These are phyloP conservation scores for Penicillium sp. DNA, from an alignment of 2,329 filamentous ascomycete species.

Conservation along the genomic window DNA sequence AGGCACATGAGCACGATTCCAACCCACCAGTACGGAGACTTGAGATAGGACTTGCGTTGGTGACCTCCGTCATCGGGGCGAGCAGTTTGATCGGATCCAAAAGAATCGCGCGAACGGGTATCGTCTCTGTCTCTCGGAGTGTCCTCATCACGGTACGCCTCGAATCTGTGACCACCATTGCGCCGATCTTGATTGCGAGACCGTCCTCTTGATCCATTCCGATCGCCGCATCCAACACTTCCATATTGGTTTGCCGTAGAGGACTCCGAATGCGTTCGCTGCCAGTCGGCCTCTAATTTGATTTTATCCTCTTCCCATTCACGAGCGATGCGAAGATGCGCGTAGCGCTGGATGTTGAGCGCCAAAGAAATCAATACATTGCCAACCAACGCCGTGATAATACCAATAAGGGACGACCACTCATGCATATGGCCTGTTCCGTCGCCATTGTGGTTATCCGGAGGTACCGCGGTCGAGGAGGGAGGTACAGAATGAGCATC, in stretches of 20 bases:
- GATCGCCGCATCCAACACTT: conserved; percentile 29
- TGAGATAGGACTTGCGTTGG: conserved; percentile 68
- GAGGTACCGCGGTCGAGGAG: conserved; percentile 14
- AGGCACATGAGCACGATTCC: conserved; percentile 89
- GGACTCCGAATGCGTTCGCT: conserved; percentile 34
- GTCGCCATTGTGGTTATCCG: conserved; percentile 19
- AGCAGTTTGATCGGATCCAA: conserved; percentile 40
- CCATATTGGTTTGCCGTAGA: conserved; percentile 41
- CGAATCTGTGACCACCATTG: conserved; percentile 20
- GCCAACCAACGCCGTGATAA: conserved; percentile 84
- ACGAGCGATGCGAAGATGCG: conserved; percentile 76
- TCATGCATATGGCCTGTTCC: conserved; percentile 24
- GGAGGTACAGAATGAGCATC: conserved; percentile 10
- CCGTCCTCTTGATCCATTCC: conserved; percentile 11
- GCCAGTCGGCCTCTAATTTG: conserved; percentile 53
- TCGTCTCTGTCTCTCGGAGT: conserved; percentile 22
- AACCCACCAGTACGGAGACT: conserved; percentile 92
- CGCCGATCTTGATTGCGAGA: conserved; percentile 10
- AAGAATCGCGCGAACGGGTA: conserved; percentile 28
- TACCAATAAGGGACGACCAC: conserved; percentile 94
- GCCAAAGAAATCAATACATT: conserved; percentile 94
- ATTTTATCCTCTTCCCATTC: conserved; percentile 59
- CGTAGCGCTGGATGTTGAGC: conserved; percentile 93
- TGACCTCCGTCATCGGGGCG: conserved; percentile 36
- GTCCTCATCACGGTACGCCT: conserved; percentile 29